phyloP scores from a whole-genome alignment of 345 rosid species.

The Toxicodendron radicans region DNA sequence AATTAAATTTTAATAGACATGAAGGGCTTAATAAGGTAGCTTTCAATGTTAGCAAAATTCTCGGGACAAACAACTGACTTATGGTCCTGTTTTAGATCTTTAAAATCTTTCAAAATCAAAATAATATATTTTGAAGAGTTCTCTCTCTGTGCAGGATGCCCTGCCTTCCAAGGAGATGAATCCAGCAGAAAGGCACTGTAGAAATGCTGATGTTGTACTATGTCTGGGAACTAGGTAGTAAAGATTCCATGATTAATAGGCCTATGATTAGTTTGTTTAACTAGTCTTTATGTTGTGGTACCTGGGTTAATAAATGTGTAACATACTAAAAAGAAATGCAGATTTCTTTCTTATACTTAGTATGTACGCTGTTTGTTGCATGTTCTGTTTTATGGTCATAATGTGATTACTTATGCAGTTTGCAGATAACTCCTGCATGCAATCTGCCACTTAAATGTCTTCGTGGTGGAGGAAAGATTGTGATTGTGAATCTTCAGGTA shows the following conservation, averaged over 20 bases:
- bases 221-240: conserved; percentile 93
- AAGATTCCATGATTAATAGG: background rate
- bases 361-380: background rate
- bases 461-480: conserved; percentile 87
- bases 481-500: conserved; percentile 97
- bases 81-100: conserved; percentile 4
- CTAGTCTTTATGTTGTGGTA: background rate
- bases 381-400: conserved; percentile 12
- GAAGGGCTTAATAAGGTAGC: background rate
- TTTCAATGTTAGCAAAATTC: background rate
- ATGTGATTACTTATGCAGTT: conserved; percentile 49
- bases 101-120: background rate
- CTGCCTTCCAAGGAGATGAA: conserved; percentile 82
- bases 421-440: conserved; percentile 99
- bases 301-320: background rate
- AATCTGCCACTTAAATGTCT: conserved; percentile 93
- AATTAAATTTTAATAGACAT: background rate
- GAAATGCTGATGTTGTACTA: conserved; percentile 83
- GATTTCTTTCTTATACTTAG: background rate
- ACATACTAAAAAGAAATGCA: background rate
- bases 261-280: too few species aligned
- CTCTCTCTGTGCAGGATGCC: conserved; percentile 65
- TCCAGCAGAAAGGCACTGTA: conserved; percentile 88
- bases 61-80: background rate
- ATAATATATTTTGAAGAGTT: background rate